Evolutionary conservation across 345 rosid genomes (phyloP).

Genomic region (Boechera retrofracta): DNA sequence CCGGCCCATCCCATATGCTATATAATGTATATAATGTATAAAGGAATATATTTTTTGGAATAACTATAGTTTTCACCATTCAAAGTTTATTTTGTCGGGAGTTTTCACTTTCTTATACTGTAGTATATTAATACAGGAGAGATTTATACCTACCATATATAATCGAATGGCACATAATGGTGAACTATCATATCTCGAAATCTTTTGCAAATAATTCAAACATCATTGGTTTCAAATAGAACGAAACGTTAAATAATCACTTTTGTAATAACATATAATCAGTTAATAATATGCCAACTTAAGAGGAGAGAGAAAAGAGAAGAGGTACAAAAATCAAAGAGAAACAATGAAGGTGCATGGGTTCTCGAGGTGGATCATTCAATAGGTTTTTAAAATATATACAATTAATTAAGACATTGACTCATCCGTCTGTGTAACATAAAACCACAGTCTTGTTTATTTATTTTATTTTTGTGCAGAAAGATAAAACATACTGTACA

Average conservation of each 20-base stretch:
- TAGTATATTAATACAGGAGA: constrained; percentile 4
- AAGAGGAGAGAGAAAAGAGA: constrained; percentile 23
- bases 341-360: constrained; percentile 40
- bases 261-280: not conserved
- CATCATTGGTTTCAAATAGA: constrained; percentile 33
- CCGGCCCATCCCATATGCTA: constrained; percentile 33
- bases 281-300: not conserved
- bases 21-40: constrained; percentile 10
- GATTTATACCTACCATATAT: constrained; percentile 2
- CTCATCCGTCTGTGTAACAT: constrained; percentile 30
- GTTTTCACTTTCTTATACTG: constrained; percentile 37
- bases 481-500: constrained; percentile 4
- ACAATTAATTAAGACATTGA: constrained; percentile 35
- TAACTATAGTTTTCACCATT: constrained; percentile 43
- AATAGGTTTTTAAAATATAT: not conserved
- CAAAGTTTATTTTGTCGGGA: constrained; percentile 24
- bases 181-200: constrained; percentile 15
- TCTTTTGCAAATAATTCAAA: constrained; percentile 23
- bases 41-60: constrained; percentile 24
- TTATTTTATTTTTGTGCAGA: constrained; percentile 3
- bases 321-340: constrained; percentile 35
- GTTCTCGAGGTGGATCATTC: constrained; percentile 43
- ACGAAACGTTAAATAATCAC: not conserved
- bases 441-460: constrained; percentile 3
- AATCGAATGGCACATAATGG: constrained; percentile 1